phyloP scores from a whole-genome alignment of 2,329 filamentous ascomycete genomes.

The Botrytis cinerea region DNA sequence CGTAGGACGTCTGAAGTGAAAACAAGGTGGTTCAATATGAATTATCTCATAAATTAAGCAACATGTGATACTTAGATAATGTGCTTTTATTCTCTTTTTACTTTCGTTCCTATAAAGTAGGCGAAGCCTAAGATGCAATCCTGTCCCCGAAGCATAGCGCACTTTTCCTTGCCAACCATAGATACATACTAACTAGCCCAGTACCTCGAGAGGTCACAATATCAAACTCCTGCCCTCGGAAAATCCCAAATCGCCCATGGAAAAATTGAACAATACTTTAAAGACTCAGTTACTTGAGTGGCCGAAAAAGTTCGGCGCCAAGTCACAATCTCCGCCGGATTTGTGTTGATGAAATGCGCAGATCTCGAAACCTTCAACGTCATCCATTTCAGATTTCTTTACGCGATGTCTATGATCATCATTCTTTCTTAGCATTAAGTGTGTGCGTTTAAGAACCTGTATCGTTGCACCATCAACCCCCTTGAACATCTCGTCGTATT shows the following conservation, averaged over 20 bases:
- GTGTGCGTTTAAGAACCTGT: neutral
- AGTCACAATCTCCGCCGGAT: accelerated
- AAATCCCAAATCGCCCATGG: too few species aligned
- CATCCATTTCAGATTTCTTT: too few species aligned
- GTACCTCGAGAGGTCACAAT: too few species aligned
- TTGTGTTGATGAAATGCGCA: neutral
- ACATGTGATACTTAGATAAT: accelerated
- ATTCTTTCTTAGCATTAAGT: too few species aligned
- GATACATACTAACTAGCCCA: neutral
- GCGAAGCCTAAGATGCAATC: accelerated
- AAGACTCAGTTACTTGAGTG: too few species aligned
- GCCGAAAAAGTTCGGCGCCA: too few species aligned
- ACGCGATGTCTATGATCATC: neutral
- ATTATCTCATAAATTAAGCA: neutral
- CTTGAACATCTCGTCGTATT: neutral
- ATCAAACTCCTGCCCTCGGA: too few species aligned
- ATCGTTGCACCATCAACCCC: neutral
- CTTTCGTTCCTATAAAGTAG: accelerated
- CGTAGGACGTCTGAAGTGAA: neutral
- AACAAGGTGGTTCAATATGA: neutral
- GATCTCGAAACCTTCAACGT: neutral
- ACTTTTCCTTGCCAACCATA: neutral
- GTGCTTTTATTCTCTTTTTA: neutral
- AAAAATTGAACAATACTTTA: too few species aligned
- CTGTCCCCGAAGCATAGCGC: neutral